Evolutionary conservation across 1,284 basidiomycete genomes (phyloP).

Genomic region (Ustilago nuda): DNA sequence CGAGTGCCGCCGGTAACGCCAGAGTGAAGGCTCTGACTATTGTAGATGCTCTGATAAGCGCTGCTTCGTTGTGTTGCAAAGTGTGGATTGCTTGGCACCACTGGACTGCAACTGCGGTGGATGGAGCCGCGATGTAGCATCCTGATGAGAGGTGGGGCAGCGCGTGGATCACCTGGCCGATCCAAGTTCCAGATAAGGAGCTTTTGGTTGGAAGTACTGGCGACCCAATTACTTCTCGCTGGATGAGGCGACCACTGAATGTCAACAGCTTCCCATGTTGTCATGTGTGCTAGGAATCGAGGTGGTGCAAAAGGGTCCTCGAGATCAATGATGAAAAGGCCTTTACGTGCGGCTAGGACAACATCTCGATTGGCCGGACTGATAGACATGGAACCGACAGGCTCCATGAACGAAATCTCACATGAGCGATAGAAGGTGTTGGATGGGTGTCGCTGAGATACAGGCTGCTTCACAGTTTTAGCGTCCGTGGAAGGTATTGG

Average conservation of each 20-base stretch:
- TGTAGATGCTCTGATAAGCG: slow-evolving; percentile 43
- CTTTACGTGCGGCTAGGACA: slow-evolving; percentile 75
- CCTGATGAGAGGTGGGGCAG: slow-evolving; percentile 25
- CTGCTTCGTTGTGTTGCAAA: slow-evolving; percentile 38
- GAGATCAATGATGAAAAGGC: slow-evolving; percentile 95
- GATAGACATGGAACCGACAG: slow-evolving; percentile 68
- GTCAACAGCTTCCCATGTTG: slow-evolving; percentile 94
- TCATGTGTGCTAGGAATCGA: slow-evolving; percentile 91
- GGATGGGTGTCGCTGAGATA: slow-evolving; percentile 40
- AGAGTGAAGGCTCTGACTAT: slow-evolving; percentile 39
- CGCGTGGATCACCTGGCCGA: slow-evolving; percentile 51
- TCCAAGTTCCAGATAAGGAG: slow-evolving; percentile 95
- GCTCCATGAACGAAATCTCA: slow-evolving; percentile 58
- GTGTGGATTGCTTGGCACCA: slow-evolving; percentile 35
- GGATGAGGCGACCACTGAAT: slow-evolving; percentile 96
- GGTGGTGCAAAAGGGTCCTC: slow-evolving; percentile 87
- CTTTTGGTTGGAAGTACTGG: slow-evolving; percentile 94
- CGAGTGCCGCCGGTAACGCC: slow-evolving; percentile 44
- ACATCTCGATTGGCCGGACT: slow-evolving; percentile 67
- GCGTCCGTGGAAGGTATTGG: slow-evolving; percentile 27
- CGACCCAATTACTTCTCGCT: slow-evolving; percentile 84
- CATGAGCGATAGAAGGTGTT: slow-evolving; percentile 53
- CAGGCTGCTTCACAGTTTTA: slow-evolving; percentile 17
- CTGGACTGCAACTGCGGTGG: slow-evolving; percentile 37
- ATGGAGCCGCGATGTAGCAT: slow-evolving; percentile 36